Evolutionary conservation across 2,329 filamentous ascomycete species (phyloP), one percentile per base, ranked within the genome.

Genomic region (Bipolaris victoriae): DNA sequence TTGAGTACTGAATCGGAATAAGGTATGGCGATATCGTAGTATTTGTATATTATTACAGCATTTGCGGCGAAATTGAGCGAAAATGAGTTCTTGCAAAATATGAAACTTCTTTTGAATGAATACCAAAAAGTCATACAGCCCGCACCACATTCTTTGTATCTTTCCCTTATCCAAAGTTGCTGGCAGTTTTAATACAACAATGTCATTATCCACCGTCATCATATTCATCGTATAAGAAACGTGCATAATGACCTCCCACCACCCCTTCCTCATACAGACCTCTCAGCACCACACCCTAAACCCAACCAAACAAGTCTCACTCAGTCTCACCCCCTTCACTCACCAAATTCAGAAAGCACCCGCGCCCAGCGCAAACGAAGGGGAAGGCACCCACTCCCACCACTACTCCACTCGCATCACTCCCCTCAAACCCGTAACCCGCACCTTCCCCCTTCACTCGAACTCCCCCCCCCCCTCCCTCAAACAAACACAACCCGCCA

Each of bases 401-500:
- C 51, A 55, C 52, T 41, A 49, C 53, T 58, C 40, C 20, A 33
- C 22, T 47, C 16, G 33, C 33, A 40, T 40, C 29, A 31, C 10
- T 31, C 29, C 10, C 26, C 20, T 20, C 2, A 13, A 31, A 13
- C 5, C 3, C 10, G 29, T 13, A 2, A 13, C 10, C 29, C 29
- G 10, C 10, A 13, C 29, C 29, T 31, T 31, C 55, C 48, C 48
- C 26, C 26, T 63, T 50, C 47, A 31, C 22, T 39, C 37, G 33
- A 57, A n/a, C 52, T 7, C 24, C 50, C 24, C 26, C 29, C 29
- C 11, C 26, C 29, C 29, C 11, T 31, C 55, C 48, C 48, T 9
- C 26, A 63, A 62, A 63, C 56, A 46, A 31, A 13, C 29, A 31
- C 3, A 1, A 1, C 29, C 29, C 43, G 48, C 26, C 20, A 20